Evolutionary conservation across 2,329 filamentous ascomycete genomes (phyloP), one percentile per base, ranked within the genome.

Genomic region (Thielaviopsis populi): DNA sequence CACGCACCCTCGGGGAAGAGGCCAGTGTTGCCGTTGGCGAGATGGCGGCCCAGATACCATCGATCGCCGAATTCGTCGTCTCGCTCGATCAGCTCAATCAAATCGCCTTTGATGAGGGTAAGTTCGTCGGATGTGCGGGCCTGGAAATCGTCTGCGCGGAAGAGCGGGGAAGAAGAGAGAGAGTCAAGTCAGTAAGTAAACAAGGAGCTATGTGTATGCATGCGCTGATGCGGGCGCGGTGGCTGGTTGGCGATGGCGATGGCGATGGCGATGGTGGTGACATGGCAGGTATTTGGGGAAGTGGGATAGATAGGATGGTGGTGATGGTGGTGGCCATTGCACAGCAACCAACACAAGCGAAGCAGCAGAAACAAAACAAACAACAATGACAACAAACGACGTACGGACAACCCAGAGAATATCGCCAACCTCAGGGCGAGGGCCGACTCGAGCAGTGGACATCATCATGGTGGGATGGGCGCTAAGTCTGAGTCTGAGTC

Each of bases 81-180:
- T 70, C 88, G 82, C 75, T 94, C 89, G 68, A 92, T 83, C 67
- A 95, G 77, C 76, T 92, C 87, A 67, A 95, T 86, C 68, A 87
- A 84, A 70, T 94, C 88, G 69, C 88, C 91, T 71, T 95, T 95
- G 63, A 83, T 79, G 68, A 99, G 80, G 69, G 84, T 95, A 71
- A 99, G 80, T 79, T 99, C 94, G 75, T 99, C 94, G 65, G 89
- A 87, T 74, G 91, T 95, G 69, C 94, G 85, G 65, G 92, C 91
- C 69, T 85, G 79, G 74, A 99, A 97, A 75, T 96, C 91, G 76
- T 99, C 90, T 95, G 65, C 50, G 50, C 50, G 50, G 15, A 8
- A 11, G 50, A 33, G 24, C 7, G 33, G n/a, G n/a, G n/a, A n/a
- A n/a, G n/a, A n/a, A n/a, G n/a, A n/a, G n/a, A n/a, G 33, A 37